These are phyloP conservation scores for Paramecium caudatum DNA, from an alignment of 73 alveolate species.

Conservation along the genomic window DNA sequence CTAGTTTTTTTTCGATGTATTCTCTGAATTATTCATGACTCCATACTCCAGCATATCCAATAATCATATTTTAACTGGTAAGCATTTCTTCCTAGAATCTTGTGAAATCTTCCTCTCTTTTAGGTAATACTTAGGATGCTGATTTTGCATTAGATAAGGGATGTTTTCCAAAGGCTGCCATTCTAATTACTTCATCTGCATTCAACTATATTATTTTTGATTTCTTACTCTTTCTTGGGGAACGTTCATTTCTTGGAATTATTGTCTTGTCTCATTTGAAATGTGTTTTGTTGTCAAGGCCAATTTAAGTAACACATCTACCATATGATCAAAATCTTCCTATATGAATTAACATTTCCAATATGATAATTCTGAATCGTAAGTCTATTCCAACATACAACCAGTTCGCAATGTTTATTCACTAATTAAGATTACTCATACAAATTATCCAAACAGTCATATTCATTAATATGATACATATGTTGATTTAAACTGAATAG, in stretches of 20 bases:
- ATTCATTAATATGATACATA: slow-evolving; percentile 60
- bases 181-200: slow-evolving; percentile 45
- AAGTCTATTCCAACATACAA: slow-evolving; percentile 4
- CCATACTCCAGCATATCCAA: slow-evolving; percentile 54
- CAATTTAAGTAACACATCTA: slow-evolving; percentile 29
- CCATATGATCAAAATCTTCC: slow-evolving; percentile 48
- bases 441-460: slow-evolving; percentile 49
- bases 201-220: not conserved
- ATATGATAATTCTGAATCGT: slow-evolving; percentile 34
- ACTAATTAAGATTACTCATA: not conserved
- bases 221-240: slow-evolving; percentile 17
- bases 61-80: slow-evolving; percentile 40
- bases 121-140: not conserved
- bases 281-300: slow-evolving; percentile 12
- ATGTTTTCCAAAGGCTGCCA: slow-evolving; percentile 48
- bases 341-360: slow-evolving; percentile 65
- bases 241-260: not conserved
- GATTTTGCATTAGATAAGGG: slow-evolving; percentile 38
- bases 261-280: slow-evolving; percentile 43
- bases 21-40: slow-evolving; percentile 65
- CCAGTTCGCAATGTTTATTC: slow-evolving; percentile 11
- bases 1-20: slow-evolving; percentile 57
- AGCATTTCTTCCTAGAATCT: slow-evolving; percentile 64
- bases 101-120: slow-evolving; percentile 1
- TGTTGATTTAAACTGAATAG: slow-evolving; percentile 41